Evolutionary conservation across 2,329 filamentous ascomycete genomes (phyloP), one percentile per base, ranked within the genome.

Genomic region (Fusarium clavum): DNA sequence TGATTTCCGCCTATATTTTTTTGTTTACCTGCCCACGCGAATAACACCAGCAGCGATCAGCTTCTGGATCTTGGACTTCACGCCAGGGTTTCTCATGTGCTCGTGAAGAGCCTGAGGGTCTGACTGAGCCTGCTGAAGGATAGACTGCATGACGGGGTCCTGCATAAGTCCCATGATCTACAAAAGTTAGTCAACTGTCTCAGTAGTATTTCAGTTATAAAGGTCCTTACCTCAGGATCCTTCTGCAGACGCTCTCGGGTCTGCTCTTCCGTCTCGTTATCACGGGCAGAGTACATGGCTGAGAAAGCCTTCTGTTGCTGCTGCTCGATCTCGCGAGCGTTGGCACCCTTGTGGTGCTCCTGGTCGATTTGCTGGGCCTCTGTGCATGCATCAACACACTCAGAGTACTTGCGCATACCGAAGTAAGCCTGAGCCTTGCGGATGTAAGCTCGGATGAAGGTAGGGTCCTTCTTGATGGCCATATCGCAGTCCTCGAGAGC

Each of bases 341-440:
- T 96, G 78, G 93, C 94, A 64, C 92, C 90, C 59, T 82, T 84
- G 81, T 89, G 84, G 77, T 86, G 80, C 73, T 90, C 88, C 63
- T 86, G 86, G 80, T 99, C 96, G 64, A 97, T 88, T 74, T 90
- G 86, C 11, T 87, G 84, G 2, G 97, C 96, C 78, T 94, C 93
- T 41, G 89, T 89, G 83, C 94, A 97, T 10, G 91, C 92, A 78
- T 99, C 96, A 62, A 98, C 85, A 78, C 93, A 97, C 81, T 94
- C 95, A 81, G 91, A 97, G 86, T 97, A 98, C 82, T 99, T 95
- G 81, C 96, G 93, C 96, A 99, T 99, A 75, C 94, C 94, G 74
- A 96, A 94, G 81, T 95, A 93, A 44, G 94, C 94, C 83, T 98
- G 94, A 0, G 94, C 94, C 86, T 98, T 98, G 79, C 96, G 92